Evolutionary conservation across 805 yeast species (phyloP).

Genomic region (Metschnikowia arizonensis): DNA sequence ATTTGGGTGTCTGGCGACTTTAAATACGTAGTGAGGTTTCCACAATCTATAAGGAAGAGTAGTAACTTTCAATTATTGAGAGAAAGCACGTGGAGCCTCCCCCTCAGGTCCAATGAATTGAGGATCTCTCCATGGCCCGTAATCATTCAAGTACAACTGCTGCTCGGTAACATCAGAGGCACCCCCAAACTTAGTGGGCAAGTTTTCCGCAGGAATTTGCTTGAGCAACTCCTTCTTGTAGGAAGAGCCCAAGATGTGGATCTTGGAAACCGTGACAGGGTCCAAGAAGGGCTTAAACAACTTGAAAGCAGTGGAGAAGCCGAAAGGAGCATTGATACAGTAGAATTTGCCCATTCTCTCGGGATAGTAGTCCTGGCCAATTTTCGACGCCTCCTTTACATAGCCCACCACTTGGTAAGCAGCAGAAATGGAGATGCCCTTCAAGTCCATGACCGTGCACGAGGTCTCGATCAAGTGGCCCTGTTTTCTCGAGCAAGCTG

Average conservation of each 20-base stretch:
- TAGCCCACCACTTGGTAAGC: conserved; percentile 83
- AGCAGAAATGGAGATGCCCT: conserved; percentile 82
- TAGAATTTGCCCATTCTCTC: conserved; percentile 99
- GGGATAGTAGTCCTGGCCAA: conserved; percentile 97
- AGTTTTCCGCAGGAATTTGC: conserved; percentile 90
- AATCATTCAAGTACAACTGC: conserved; percentile 81
- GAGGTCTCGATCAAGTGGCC: conserved; percentile 87
- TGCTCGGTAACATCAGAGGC: conserved; percentile 62
- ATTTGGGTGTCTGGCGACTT: background rate
- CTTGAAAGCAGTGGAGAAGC: conserved; percentile 90
- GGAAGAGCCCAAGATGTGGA: conserved; percentile 75
- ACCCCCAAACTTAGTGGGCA: conserved; percentile 92
- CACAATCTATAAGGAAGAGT: background rate
- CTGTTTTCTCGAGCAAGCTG: conserved; percentile 86
- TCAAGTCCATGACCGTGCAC: conserved; percentile 91
- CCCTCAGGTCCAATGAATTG: conserved; percentile 92
- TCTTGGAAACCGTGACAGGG: conserved; percentile 95
- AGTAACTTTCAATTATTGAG: background rate
- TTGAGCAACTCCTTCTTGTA: conserved; percentile 80
- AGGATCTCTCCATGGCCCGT: conserved; percentile 97
- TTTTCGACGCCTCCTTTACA: conserved; percentile 87
- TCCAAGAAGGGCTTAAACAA: conserved; percentile 91
- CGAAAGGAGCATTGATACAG: conserved; percentile 94
- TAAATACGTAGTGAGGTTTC: background rate
- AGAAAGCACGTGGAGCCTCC: conserved; percentile 62